Evolutionary conservation across 129 eudicot genomes (phyloP), one percentile per base, ranked within the genome.

Genomic region (Flaveria bidentis): DNA sequence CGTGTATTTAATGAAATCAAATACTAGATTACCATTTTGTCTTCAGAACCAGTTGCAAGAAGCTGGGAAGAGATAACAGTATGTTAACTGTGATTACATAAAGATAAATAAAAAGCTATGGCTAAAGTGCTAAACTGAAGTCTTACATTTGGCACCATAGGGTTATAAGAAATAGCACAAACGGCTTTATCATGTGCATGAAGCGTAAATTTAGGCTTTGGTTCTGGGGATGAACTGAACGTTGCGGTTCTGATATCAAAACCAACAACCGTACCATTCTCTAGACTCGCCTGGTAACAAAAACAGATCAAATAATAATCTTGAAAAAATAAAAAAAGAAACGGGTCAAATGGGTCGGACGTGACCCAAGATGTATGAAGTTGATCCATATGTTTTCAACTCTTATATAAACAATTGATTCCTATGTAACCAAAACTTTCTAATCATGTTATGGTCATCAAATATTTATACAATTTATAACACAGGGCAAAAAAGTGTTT

Each of bases 121-220:
- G 49, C 8, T 66, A 15, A 58, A 28, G 4, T 3, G 49, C 8
- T 66, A 15, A 58, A 28, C 6, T 3, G 12, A 14, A 75, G 64
- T 17, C 25, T 49, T 73, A 90, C 98, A 81, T 90, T 88, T 78
- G 96, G 96, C 13, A 84, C 90, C 36, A 67, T 5, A 39, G 87
- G 88, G 79, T 87, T 89, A 74, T 89, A 94, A 33, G 93, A 84
- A 76, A 94, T 63, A 50, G 96, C 73, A 78, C 91, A 85, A 76
- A 88, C 98, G 17, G 91, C 89, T 84, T 93, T 90, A 78, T 93
- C 98, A 50, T 93, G 98, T n/a, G 97, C 98, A 79, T 88, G 98
- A 51, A 93, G 84, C 55, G 98, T 93, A 63, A 90, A 93, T 66
- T 71, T 86, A 2, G 97, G 91, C 80, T 87, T 84, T 70, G 85